phyloP scores from a whole-genome alignment of 805 yeast species.

The Candida oleophila region DNA sequence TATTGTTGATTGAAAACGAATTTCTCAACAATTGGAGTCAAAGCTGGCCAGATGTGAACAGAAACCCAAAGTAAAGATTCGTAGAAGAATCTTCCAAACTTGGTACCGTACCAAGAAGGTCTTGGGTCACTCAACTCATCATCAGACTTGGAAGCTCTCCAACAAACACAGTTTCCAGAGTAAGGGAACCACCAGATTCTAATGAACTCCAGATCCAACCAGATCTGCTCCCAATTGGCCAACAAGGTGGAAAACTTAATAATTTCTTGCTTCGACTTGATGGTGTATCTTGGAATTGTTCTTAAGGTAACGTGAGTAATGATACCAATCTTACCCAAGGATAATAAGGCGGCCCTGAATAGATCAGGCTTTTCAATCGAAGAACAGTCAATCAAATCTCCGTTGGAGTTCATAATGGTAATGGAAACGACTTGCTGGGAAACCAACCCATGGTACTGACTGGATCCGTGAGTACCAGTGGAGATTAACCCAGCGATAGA shows the following conservation, averaged over 20 bases:
- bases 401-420: conserved; percentile 72
- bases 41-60: conserved; percentile 66
- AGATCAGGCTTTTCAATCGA: conserved; percentile 60
- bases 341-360: conserved; percentile 79
- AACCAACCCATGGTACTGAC: conserved; percentile 88
- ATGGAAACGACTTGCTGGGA: conserved; percentile 83
- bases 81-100: conserved; percentile 74
- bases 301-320: conserved; percentile 84
- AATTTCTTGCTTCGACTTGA: conserved; percentile 79
- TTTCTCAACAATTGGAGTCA: conserved; percentile 82
- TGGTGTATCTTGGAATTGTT: conserved; percentile 78
- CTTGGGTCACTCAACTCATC: conserved; percentile 65
- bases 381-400: conserved; percentile 68
- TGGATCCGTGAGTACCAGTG: conserved; percentile 96
- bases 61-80: conserved; percentile 78
- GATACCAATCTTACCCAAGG: conserved; percentile 89
- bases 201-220: conserved; percentile 88
- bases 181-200: conserved; percentile 99
- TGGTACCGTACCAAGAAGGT: conserved; percentile 83
- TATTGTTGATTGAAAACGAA: conserved; percentile 86
- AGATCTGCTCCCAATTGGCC: conserved; percentile 70
- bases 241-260: conserved; percentile 74
- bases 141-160: conserved; percentile 83
- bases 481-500: conserved; percentile 94
- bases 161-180: conserved; percentile 76